Conservation (phyloP, 176 grass and related monocot genomes). For the Olyra latifolia region DNA sequence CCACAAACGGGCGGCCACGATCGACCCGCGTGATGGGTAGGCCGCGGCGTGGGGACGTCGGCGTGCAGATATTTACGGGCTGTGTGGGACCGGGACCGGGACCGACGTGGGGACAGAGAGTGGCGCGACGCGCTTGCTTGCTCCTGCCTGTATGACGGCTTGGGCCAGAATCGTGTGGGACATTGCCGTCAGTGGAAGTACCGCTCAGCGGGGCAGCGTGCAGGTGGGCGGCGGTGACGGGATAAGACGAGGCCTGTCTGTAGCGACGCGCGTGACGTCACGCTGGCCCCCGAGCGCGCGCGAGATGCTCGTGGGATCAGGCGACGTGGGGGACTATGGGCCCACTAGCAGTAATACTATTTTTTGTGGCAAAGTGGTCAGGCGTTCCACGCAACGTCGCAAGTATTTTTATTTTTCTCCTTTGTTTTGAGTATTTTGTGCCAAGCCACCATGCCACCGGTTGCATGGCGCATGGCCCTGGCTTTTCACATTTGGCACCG, state of each 20-base stretch:
- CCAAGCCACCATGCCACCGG: too few relatives aligned
- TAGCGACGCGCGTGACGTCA: slow-evolving; percentile 13
- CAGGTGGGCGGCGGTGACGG: neutral
- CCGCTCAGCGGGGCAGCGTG: accelerated
- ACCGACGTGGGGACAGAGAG: neutral
- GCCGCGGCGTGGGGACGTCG: neutral
- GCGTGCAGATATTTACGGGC: slow-evolving; percentile 16
- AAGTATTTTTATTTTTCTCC: too few relatives aligned
- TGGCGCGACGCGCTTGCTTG: too few relatives aligned
- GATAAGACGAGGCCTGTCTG: slow-evolving; percentile 22
- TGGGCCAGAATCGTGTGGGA: accelerated
- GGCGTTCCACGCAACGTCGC: too few relatives aligned
- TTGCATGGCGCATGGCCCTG: too few relatives aligned
- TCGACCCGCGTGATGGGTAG: neutral
- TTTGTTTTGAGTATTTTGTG: too few relatives aligned
- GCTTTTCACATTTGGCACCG: too few relatives aligned
- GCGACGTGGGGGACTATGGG: neutral
- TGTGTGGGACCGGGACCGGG: neutral
- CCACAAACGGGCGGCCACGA: neutral
- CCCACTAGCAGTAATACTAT: too few relatives aligned
- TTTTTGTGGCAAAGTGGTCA: too few relatives aligned
- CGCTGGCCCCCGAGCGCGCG: neutral
- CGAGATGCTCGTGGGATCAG: neutral
- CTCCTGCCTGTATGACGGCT: neutral
- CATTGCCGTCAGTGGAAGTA: accelerated